Evolutionary conservation across 768 basidiomycete genomes (phyloP).

Genomic region (Strobilomyces confusus): DNA sequence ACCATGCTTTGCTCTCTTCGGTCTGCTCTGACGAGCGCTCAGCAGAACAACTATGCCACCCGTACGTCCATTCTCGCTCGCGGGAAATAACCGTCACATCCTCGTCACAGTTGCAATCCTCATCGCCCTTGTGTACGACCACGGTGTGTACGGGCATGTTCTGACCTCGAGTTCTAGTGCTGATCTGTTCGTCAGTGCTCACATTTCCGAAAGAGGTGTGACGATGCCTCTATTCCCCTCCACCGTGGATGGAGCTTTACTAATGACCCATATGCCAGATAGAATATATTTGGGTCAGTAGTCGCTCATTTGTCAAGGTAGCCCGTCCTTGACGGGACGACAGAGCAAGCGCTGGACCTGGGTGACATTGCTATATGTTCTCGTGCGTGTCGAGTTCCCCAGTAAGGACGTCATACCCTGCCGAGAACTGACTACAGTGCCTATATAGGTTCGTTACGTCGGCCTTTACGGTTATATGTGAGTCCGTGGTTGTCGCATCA

Average conservation of each 20-base stretch:
- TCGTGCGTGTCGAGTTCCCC: neutral
- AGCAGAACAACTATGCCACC: neutral
- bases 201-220: neutral
- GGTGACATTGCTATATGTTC: neutral
- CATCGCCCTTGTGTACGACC: neutral
- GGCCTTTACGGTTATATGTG: neutral
- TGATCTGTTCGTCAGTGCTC: neutral
- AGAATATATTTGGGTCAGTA: neutral
- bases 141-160: neutral
- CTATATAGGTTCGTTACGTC: slow-evolving; percentile 7
- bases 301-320: neutral
- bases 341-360: neutral
- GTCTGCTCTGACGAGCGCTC: neutral
- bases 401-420: neutral
- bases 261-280: neutral
- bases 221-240: neutral
- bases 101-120: neutral
- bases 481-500: neutral
- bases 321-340: neutral
- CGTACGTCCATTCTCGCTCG: neutral
- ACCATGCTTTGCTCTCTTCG: neutral
- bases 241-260: neutral
- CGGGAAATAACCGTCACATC: neutral
- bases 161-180: neutral
- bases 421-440: neutral